A percentile compares a stretch with the other conserved stretches of the same genome.
These are phyloP conservation scores for Tolypocladium ophioglossoides DNA, from an alignment of 2,329 filamentous ascomycete species.

Conservation along the genomic window DNA sequence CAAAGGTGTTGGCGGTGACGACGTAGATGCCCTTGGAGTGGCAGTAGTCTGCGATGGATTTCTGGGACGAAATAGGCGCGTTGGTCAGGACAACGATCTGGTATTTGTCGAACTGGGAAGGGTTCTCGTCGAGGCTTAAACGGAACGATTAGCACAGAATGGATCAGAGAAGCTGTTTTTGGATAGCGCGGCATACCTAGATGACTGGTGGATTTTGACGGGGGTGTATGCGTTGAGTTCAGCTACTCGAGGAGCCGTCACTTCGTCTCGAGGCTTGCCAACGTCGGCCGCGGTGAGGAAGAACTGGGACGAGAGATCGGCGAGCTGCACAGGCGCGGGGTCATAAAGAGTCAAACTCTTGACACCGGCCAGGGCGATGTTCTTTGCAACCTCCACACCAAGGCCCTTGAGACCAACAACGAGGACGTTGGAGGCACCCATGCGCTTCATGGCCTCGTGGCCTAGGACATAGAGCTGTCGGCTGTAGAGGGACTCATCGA, in stretches of 20 bases:
- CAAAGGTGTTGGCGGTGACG: conserved; percentile 79
- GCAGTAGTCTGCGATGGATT: conserved; percentile 82
- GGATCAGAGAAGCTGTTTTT: conserved; percentile 1
- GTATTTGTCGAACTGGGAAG: conserved; percentile 78
- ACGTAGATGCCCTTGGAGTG: conserved; percentile 90
- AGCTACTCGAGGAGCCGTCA: conserved; percentile 79
- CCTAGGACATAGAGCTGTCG: conserved; percentile 62
- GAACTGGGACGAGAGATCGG: conserved; percentile 94
- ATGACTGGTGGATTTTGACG: conserved; percentile 61
- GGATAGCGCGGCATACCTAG: conserved; percentile 28
- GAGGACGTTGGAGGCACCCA: conserved; percentile 91
- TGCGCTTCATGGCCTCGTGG: conserved; percentile 92
- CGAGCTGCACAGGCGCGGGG: conserved; percentile 69
- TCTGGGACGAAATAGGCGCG: conserved; percentile 69
- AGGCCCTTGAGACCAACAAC: conserved; percentile 86
- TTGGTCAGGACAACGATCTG: conserved; percentile 89
- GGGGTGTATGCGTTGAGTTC: conserved; percentile 97
- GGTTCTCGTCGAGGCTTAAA: conserved; percentile 62
- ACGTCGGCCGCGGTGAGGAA: conserved; percentile 84
- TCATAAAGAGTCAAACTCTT: conserved; percentile 95
- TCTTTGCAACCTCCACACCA: conserved; percentile 97
- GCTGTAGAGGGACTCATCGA: conserved; percentile 66
- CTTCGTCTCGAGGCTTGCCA: conserved; percentile 79
- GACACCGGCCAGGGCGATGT: conserved; percentile 93
- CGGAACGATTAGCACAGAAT: not conserved